Evolutionary conservation across 805 yeast species (phyloP).

Genomic region (Myxozyma lipomycoides): DNA sequence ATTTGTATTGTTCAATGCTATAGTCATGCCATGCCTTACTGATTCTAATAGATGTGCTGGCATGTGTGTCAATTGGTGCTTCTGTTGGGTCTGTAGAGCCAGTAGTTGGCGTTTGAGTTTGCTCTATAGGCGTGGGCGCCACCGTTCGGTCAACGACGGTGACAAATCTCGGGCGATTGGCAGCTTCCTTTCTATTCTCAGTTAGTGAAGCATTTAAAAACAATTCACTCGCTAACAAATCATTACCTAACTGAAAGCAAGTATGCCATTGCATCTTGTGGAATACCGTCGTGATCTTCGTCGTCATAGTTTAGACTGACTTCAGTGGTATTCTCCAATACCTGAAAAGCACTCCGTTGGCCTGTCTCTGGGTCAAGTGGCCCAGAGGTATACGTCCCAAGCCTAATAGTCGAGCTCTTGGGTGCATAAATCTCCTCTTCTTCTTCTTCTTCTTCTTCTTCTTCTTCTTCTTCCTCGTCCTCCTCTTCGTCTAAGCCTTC

Average conservation of each 20-base stretch:
- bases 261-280: constrained; percentile 23
- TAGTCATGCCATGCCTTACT: constrained; percentile 18
- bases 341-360: constrained; percentile 36
- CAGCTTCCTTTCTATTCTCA: constrained; percentile 18
- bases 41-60: neutral
- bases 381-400: constrained; percentile 27
- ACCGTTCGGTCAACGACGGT: neutral
- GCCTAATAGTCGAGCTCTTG: constrained; percentile 9
- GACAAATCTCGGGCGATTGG: constrained; percentile 16
- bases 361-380: constrained; percentile 33
- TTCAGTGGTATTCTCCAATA: neutral
- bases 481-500: constrained; percentile 1
- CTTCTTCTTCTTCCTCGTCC: constrained; percentile 5
- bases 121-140: too few relatives aligned
- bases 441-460: constrained; percentile 7
- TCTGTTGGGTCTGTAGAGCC: neutral
- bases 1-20: constrained; percentile 10
- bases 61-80: neutral
- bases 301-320: constrained; percentile 18
- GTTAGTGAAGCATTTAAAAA: neutral
- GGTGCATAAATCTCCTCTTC: constrained; percentile 4
- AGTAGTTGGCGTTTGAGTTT: neutral
- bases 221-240: neutral
- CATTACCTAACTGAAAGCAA: constrained; percentile 15
- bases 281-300: constrained; percentile 9